Evolutionary conservation across 257 asterid species (phyloP).

Genomic region (Handroanthus guayacan): DNA sequence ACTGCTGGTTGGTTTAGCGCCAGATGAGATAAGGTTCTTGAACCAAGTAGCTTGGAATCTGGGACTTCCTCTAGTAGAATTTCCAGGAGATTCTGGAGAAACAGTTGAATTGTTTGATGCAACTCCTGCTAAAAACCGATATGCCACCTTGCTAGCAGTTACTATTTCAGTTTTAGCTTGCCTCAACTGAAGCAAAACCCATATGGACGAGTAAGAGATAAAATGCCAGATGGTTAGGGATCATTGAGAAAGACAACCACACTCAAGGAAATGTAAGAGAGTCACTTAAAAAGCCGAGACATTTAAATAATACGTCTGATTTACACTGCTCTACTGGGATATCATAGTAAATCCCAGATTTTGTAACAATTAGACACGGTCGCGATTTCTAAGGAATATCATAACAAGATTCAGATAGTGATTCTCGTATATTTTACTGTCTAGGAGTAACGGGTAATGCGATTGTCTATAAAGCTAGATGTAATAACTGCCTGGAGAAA

Average conservation of each 20-base stretch:
- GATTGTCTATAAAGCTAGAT: not conserved
- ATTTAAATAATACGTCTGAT: not conserved
- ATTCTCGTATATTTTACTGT: slow-evolving; percentile 1
- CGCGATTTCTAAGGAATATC: not conserved
- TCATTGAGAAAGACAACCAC: not conserved
- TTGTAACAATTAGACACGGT: slow-evolving; percentile 1
- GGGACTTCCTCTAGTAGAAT: slow-evolving; percentile 67
- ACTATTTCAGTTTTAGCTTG: slow-evolving; percentile 96
- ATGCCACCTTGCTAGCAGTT: slow-evolving; percentile 89
- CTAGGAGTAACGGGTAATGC: not conserved
- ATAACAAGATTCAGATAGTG: not conserved
- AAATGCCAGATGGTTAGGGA: not conserved
- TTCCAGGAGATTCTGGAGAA: slow-evolving; percentile 61
- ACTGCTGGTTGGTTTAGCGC: slow-evolving; percentile 73
- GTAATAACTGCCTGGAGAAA: not conserved
- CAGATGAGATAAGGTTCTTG: slow-evolving; percentile 63
- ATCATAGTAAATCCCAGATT: not conserved
- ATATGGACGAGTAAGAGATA: not conserved
- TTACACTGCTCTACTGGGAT: not conserved
- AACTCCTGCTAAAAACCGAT: slow-evolving; percentile 78
- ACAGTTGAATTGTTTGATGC: slow-evolving; percentile 64
- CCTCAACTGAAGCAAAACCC: slow-evolving; percentile 68
- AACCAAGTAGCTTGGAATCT: slow-evolving; percentile 83
- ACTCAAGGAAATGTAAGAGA: too few relatives aligned
- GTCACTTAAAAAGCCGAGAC: not conserved